These are phyloP conservation scores for Rhynchospora tenuis DNA, from an alignment of 176 grass and related monocot genomes.

Conservation along the genomic window DNA sequence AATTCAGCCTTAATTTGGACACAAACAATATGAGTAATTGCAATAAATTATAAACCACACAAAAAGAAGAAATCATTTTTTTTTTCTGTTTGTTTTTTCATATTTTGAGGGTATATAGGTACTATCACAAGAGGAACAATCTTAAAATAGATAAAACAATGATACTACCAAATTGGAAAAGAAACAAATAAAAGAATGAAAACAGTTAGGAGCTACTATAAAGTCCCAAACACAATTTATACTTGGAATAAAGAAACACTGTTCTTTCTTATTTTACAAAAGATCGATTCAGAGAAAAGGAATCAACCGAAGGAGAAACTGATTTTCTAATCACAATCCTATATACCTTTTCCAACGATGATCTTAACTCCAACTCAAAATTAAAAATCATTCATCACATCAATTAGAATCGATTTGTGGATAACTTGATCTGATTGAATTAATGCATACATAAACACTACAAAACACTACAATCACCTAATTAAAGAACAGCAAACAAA, in stretches of 20 bases:
- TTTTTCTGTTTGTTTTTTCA: not conserved
- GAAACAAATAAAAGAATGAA: not conserved
- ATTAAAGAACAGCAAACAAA: not conserved
- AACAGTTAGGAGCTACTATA: not conserved
- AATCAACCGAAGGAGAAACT: not conserved
- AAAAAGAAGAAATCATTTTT: not conserved
- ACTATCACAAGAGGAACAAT: not conserved
- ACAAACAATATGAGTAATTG: not conserved
- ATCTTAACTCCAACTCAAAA: not conserved
- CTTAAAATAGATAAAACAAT: not conserved
- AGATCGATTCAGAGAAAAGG: not conserved
- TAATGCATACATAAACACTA: not conserved
- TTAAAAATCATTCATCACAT: not conserved
- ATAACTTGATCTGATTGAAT: not conserved
- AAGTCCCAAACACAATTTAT: not conserved
- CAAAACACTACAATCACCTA: not conserved
- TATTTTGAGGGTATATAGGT: not conserved
- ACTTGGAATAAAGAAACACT: not conserved
- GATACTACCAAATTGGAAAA: not conserved
- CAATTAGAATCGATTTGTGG: not conserved
- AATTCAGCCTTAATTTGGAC: not conserved
- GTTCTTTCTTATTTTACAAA: not conserved
- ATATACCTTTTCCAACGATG: not conserved
- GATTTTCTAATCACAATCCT: not conserved
- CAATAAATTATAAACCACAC: not conserved